Base-by-base conservation (phyloP, 192 early-diverging fungal genomes). In the Phlyctochytrium arcticum region DNA sequence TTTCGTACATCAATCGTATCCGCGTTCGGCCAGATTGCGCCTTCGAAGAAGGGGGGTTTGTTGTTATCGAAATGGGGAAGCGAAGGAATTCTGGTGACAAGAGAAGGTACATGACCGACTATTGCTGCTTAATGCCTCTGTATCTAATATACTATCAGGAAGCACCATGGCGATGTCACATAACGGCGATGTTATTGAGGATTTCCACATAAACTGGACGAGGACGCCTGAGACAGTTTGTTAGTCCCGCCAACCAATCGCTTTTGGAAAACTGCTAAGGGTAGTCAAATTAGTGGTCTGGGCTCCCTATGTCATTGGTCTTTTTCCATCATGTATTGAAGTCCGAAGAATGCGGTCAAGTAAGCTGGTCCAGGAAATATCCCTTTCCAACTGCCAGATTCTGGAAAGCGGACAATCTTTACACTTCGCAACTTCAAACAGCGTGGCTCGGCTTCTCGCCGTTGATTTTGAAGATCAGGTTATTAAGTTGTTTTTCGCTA, bases 321-420 rank as follows among this genome's bases (percentile, higher is more conserved):
- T 91, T 33, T 58, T 88, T 33, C 70, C 80, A 4, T 76, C 79
- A 4, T 78, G 88, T 35, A 84, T 98, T 0, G 91, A 95, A 67
- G 89, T 98, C 15, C 83, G 91, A 64, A 93, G 90, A 48, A 86
- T 96, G 47, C 87, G 80, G 44, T 90, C 91, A 0, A 86, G 88
- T 48, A 85, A 84, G 3, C 71, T 94, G 23, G 90, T 98, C 4
- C 96, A 98, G 69, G 77, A 81, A 31, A 81, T 94, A 10, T 80
- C 85, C 17, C 75, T 98, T 29, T 65, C 79, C 1, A 79, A 88
- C 31, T 78, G 83, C n/a, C 31, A 53, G 19, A 46, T 57, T 0
- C 59, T 75, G 65, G 32, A 67, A 26, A 23, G 48, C 9, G 68
- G 59, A 0, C 59, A 62, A 0, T 48, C 72, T 23, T 55, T 74